phyloP scores from a whole-genome alignment of 1,284 basidiomycete genomes.

The Ustilago lituana region DNA sequence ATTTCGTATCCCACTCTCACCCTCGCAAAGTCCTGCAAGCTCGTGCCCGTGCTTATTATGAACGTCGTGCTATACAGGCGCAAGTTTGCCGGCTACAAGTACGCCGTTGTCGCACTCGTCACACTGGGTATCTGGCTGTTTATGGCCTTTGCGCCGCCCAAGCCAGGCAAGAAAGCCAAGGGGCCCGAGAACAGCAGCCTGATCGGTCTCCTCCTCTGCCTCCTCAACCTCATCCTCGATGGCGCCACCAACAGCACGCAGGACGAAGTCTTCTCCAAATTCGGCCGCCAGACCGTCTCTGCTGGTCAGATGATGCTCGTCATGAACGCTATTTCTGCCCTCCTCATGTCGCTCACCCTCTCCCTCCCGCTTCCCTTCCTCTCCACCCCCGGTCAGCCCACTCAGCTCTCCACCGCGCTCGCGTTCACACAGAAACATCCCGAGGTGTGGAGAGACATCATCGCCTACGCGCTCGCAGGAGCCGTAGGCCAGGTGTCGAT shows the following conservation, averaged over 20 bases:
- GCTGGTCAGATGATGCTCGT: conserved; percentile 99
- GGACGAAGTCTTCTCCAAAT: conserved; percentile 89
- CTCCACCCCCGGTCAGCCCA: conserved; percentile 16
- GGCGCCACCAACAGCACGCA: conserved; percentile 97
- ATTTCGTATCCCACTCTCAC: conserved; percentile 99
- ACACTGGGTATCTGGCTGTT: conserved; percentile 93
- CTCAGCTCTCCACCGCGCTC: conserved; percentile 40
- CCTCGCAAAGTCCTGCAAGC: conserved; percentile 97
- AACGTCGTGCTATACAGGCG: conserved; percentile 74
- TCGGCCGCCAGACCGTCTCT: conserved; percentile 71
- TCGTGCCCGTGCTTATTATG: conserved; percentile 95
- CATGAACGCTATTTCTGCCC: conserved; percentile 79
- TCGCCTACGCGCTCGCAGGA: conserved; percentile 88
- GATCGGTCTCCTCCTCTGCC: conserved; percentile 74
- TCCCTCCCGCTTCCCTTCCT: conserved; percentile 73
- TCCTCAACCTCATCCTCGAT: conserved; percentile 88
- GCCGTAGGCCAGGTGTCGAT: conserved; percentile 96
- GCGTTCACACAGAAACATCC: conserved; percentile 83
- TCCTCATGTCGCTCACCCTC: conserved; percentile 53
- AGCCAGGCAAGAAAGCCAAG: conserved; percentile 69
- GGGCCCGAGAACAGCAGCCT: conserved; percentile 41
- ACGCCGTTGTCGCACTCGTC: conserved; percentile 71
- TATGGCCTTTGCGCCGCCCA: conserved; percentile 75
- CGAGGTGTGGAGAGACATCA: conserved; percentile 78
- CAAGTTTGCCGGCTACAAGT: conserved; percentile 66